phyloP scores from a whole-genome alignment of 148 eudicot species.

The Spergularia bocconei region DNA sequence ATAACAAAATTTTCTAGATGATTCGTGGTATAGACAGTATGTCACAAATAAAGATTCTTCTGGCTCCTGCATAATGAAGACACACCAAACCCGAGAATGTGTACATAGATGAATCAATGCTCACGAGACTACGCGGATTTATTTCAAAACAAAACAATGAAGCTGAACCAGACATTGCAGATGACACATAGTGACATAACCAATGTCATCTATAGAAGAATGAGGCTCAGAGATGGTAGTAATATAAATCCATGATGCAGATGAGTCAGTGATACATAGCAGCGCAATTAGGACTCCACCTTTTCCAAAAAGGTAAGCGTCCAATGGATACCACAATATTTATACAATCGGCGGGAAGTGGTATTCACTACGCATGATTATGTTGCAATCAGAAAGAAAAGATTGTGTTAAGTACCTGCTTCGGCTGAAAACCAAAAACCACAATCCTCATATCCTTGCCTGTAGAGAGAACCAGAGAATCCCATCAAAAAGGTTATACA shows the following conservation, averaged over 20 bases:
- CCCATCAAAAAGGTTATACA: conserved; percentile 4
- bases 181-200: not conserved
- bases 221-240: not conserved
- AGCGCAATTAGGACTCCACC: not conserved
- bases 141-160: not conserved
- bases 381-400: not conserved
- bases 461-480: conserved; percentile 36
- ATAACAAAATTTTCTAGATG: not conserved
- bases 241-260: not conserved
- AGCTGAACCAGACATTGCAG: not conserved
- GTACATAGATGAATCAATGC: not conserved
- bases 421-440: conserved; percentile 88
- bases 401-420: conserved; percentile 50
- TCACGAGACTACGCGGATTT: not conserved
- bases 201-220: not conserved
- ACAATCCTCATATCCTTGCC: conserved; percentile 96
- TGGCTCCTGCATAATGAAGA: not conserved
- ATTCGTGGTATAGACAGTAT: not conserved
- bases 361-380: not conserved
- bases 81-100: not conserved
- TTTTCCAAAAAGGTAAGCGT: not conserved
- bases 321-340: not conserved
- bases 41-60: not conserved
- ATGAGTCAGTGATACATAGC: not conserved
- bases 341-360: not conserved